phyloP scores from a whole-genome alignment of 352 stramenopile species.

The Pythium scleroteichum region DNA sequence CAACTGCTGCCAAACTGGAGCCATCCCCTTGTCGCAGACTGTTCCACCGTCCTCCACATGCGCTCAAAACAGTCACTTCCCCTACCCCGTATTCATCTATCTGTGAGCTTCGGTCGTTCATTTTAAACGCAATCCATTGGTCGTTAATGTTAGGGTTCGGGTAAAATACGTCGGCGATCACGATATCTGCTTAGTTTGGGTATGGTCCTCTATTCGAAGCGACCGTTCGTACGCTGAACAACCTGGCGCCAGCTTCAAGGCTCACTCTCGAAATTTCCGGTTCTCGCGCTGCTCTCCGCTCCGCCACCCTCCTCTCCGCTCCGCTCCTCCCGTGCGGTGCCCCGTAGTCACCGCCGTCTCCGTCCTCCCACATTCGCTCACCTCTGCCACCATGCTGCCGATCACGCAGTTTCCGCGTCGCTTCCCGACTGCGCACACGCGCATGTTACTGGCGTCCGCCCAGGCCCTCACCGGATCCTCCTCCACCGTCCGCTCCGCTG shows the following conservation, averaged over 20 bases:
- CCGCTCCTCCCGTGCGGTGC: constrained; percentile 1
- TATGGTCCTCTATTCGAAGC: constrained; percentile 13
- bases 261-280: constrained; percentile 20
- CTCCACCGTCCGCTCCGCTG: constrained; percentile 6
- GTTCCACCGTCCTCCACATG: background rate
- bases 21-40: background rate
- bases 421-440: constrained; percentile 75
- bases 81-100: constrained; percentile 1
- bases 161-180: background rate
- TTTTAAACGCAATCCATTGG: background rate
- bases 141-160: too few relatives aligned
- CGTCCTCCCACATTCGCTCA: background rate
- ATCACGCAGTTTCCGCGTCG: constrained; percentile 83
- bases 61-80: background rate
- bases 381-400: constrained; percentile 49
- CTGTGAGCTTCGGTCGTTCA: background rate
- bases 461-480: constrained; percentile 5
- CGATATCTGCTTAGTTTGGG: constrained; percentile 16
- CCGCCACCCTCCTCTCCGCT: background rate
- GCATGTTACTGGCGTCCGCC: constrained; percentile 37
- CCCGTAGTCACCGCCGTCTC: background rate
- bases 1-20: background rate
- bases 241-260: background rate
- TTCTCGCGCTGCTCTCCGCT: constrained; percentile 16
- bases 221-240: background rate